These are phyloP conservation scores for Talaromyces rugulosus DNA, from an alignment of 2,329 filamentous ascomycete genomes.

Conservation along the genomic window DNA sequence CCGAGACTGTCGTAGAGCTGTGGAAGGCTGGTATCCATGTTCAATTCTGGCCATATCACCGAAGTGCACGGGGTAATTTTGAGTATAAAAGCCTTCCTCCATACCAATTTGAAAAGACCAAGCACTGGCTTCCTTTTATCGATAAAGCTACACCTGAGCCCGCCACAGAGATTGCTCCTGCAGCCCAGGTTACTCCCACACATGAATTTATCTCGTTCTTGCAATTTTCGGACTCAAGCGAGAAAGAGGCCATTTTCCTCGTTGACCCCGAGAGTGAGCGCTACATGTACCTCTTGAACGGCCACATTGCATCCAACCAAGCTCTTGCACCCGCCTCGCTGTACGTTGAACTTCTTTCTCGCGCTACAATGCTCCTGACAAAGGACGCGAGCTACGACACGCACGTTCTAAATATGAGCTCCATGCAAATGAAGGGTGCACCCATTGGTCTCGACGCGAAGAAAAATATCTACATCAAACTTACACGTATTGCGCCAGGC, in stretches of 20 bases:
- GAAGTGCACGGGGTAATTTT: conserved; percentile 17
- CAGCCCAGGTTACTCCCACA: neutral
- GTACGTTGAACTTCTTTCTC: conserved; percentile 8
- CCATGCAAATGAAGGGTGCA: conserved; percentile 9
- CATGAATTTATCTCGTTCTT: conserved; percentile 9
- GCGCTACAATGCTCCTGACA: conserved; percentile 2
- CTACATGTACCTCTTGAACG: conserved; percentile 6
- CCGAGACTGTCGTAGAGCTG: conserved; percentile 15
- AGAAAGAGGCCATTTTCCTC: conserved; percentile 8
- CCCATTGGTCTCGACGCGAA: conserved; percentile 6
- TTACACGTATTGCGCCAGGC: conserved; percentile 1
- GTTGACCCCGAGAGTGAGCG: conserved; percentile 9
- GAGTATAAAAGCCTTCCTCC: conserved; percentile 23
- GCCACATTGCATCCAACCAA: conserved; percentile 8
- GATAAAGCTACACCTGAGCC: conserved; percentile 2
- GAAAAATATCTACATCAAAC: conserved; percentile 8
- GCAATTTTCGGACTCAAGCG: neutral
- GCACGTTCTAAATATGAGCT: conserved; percentile 5
- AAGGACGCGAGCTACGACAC: neutral
- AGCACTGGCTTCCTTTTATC: conserved; percentile 26
- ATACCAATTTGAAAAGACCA: conserved; percentile 32
- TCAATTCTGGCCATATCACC: conserved; percentile 27
- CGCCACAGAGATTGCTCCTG: neutral
- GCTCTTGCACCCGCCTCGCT: conserved; percentile 9
- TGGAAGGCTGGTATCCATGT: conserved; percentile 25